Conservation (phyloP, 169 alveolate species). For the Plasmodium vinckei region DNA sequence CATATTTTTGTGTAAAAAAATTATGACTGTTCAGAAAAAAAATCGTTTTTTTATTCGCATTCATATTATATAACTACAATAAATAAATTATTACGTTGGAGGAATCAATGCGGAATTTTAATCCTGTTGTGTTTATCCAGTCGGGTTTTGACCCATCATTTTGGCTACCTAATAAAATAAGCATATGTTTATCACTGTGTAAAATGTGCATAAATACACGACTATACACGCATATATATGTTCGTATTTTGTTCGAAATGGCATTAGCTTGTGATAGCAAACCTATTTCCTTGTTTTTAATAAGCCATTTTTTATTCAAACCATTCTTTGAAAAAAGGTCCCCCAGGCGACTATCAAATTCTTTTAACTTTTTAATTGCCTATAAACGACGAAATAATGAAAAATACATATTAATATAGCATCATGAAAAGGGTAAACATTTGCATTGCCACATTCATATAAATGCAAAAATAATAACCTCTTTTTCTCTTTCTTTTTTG, state of each 20-base stretch:
- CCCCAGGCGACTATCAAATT: slow-evolving; percentile 52
- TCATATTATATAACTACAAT: too few relatives aligned
- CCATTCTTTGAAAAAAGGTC: slow-evolving; percentile 33
- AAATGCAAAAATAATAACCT: background rate
- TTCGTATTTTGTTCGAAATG: background rate
- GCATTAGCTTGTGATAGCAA: too few relatives aligned
- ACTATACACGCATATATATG: background rate
- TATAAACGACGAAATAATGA: background rate
- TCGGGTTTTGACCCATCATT: slow-evolving; percentile 12
- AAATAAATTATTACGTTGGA: slow-evolving; percentile 29
- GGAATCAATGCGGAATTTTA: slow-evolving; percentile 44
- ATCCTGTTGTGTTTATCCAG: slow-evolving; percentile 49
- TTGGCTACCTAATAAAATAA: slow-evolving; percentile 5
- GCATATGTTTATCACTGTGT: background rate
- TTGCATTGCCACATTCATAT: too few relatives aligned
- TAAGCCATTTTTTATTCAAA: background rate
- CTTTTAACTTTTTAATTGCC: slow-evolving; percentile 55
- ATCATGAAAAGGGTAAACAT: too few relatives aligned
- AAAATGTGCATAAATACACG: background rate
- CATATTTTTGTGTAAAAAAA: background rate
- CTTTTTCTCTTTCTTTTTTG: slow-evolving; percentile 53
- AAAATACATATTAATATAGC: too few relatives aligned
- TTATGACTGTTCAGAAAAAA: background rate
- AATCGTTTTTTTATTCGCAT: too few relatives aligned
- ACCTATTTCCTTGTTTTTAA: too few relatives aligned